Evolutionary conservation across 208 protist genomes (phyloP).

Genomic region (Lotmaria passim): DNA sequence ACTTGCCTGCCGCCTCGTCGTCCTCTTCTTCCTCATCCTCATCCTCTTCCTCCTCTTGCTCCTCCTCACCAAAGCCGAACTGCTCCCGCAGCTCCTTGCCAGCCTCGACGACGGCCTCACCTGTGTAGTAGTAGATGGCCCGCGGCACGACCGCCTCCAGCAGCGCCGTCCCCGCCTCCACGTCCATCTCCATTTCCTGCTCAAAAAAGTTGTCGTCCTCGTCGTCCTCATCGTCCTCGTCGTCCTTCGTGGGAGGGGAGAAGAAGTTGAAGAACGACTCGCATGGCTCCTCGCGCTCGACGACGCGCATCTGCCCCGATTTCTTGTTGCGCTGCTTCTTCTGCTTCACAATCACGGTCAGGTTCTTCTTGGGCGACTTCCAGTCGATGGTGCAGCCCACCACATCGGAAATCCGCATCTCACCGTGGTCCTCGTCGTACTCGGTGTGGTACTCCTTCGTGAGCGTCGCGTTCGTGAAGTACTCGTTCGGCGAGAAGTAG

Average conservation of each 20-base stretch:
- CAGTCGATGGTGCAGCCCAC: constrained; percentile 84
- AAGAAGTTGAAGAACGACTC: constrained; percentile 96
- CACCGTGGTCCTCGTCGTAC: constrained; percentile 77
- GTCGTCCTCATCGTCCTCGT: constrained; percentile 65
- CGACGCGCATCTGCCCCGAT: constrained; percentile 78
- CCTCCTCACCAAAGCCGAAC: constrained; percentile 39
- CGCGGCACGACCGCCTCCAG: constrained; percentile 80
- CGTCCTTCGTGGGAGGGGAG: constrained; percentile 51
- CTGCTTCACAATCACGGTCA: constrained; percentile 83
- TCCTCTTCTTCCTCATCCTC: constrained; percentile 64
- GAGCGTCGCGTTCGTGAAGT: constrained; percentile 88
- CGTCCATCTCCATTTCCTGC: constrained; percentile 80
- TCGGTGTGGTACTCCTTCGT: constrained; percentile 92
- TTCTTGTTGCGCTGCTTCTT: constrained; percentile 93
- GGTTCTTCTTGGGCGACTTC: constrained; percentile 76
- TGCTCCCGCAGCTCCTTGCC: constrained; percentile 43
- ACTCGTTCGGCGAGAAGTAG: constrained; percentile 87
- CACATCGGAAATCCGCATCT: constrained; percentile 71
- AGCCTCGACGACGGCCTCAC: constrained; percentile 75
- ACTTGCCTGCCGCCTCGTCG: constrained; percentile 18
- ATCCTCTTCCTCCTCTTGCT: constrained; percentile 61
- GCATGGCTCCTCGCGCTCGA: constrained; percentile 82
- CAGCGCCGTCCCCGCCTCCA: constrained; percentile 77
- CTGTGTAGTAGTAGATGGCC: constrained; percentile 91
- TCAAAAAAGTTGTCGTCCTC: constrained; percentile 63